These are phyloP conservation scores for Macrotyloma uniflorum DNA, from an alignment of 306 rosid species.

Conservation along the genomic window DNA sequence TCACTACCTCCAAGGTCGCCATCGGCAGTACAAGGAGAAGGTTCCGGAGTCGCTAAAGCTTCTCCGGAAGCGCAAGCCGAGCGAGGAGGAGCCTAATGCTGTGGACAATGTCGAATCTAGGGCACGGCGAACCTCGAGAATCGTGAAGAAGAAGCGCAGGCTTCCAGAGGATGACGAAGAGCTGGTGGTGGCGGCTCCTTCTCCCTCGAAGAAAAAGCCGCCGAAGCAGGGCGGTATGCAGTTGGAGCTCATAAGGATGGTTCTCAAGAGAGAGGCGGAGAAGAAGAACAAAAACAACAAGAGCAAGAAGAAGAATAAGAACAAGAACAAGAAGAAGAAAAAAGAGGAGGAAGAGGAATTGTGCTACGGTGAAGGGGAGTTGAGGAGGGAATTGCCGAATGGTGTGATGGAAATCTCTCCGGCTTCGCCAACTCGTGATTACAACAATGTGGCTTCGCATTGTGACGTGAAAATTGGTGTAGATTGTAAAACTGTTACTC, in stretches of 20 bases:
- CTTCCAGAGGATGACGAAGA: conserved; percentile 48
- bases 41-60: conserved; percentile 92
- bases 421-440: conserved; percentile 51
- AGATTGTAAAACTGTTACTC: conserved; percentile 42
- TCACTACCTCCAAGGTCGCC: conserved; percentile 96
- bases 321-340: conserved; percentile 5
- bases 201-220: conserved; percentile 46
- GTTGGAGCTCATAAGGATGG: conserved; percentile 88
- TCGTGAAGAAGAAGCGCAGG: conserved; percentile 61
- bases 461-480: conserved; percentile 62
- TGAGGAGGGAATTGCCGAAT: conserved; percentile 82
- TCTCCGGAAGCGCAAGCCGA: conserved; percentile 58
- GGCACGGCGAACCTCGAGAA: conserved; percentile 51
- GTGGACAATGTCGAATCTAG: conserved; percentile 60
- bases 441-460: conserved; percentile 64
- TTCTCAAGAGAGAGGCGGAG: conserved; percentile 82
- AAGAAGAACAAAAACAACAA: conserved; percentile 52
- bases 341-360: conserved; percentile 43
- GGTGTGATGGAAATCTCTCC: conserved; percentile 96
- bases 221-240: conserved; percentile 67
- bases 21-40: conserved; percentile 83
- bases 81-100: background rate
- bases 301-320: background rate
- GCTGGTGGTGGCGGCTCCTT: conserved; percentile 38
- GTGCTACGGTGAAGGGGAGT: conserved; percentile 49